These are phyloP conservation scores for Yarrowia sp. DNA, from an alignment of 805 yeast genomes.

Conservation along the genomic window DNA sequence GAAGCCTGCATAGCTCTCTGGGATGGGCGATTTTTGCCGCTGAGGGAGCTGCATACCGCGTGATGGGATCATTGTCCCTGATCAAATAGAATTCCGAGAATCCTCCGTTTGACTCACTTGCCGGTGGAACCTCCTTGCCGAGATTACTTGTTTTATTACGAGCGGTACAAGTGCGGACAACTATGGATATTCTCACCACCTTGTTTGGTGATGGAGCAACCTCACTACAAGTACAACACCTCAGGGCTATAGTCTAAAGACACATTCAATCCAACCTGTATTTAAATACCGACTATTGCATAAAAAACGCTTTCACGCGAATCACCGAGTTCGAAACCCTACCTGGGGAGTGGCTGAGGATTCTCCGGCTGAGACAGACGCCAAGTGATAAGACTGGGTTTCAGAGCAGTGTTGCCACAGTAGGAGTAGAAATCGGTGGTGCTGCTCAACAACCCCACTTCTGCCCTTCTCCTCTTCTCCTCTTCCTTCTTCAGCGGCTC, in stretches of 20 bases:
- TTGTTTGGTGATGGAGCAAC: background rate
- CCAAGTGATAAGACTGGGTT: background rate
- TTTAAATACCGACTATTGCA: conserved; percentile 26
- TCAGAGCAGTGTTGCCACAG: background rate
- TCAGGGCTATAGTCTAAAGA: too few relatives aligned
- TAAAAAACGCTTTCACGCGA: background rate
- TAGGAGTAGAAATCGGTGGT: too few relatives aligned
- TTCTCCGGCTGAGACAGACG: conserved; percentile 9
- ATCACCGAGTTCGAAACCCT: background rate
- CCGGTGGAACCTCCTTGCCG: background rate
- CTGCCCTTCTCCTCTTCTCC: too few relatives aligned
- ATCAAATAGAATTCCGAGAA: conserved; percentile 11
- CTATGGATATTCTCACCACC: too few relatives aligned
- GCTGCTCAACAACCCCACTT: conserved; percentile 15
- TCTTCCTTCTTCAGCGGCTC: too few relatives aligned
- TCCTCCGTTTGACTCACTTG: conserved; percentile 9
- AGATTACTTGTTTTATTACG: background rate
- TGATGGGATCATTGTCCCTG: background rate
- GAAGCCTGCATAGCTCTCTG: background rate
- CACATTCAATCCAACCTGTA: conserved; percentile 1
- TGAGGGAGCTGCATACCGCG: background rate
- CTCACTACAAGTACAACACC: too few relatives aligned
- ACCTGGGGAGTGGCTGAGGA: background rate
- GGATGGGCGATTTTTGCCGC: conserved; percentile 6
- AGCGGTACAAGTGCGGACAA: too few relatives aligned